Base-by-base conservation (phyloP, 139 green algal genomes). In the Micromonas commoda region DNA sequence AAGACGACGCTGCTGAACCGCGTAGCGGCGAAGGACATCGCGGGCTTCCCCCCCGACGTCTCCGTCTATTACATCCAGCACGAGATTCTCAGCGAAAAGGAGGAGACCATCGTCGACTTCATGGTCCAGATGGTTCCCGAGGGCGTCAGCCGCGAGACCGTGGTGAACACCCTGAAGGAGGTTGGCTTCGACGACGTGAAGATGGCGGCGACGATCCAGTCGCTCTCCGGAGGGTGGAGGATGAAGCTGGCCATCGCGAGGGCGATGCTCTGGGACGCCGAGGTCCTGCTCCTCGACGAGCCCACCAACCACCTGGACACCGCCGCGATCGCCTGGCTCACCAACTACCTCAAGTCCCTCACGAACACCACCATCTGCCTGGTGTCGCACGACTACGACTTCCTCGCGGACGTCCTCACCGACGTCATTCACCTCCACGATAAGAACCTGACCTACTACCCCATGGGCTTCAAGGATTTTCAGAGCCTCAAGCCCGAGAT, bases 81-180 rank as follows among this genome's bases (percentile, higher is more conserved):
- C 64, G 84, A 88, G 45, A 81, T 88, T 28, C 38, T 84, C 26
- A 51, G 65, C 21, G 72, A 84, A 52, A 77, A 77, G 37, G 80
- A 85, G 70, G 71, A 75, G 29, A 39, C 79, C 5, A 70, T 88
- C 33, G 64, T 91, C 19, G 84, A 91, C 51, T 90, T 86, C 74
- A 82, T 92, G 20, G n/a, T 77, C 3, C 19, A 37, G 6, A 54
- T 26, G 24, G 72, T 78, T 1, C 72, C 72, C 1, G 54, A 68
- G 34, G 34, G 57, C 2, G 57, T 51, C 0, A 35, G 51, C 21
- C 52, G 38, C 21, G 60, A 78, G 35, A 65, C 89, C 66, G 85
- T 94, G n/a, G 76, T 86, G 71, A 57, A 73, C 19, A 67, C 74
- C 19, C 35, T 80, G 39, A 68, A 51, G 28, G 37, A 81, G 23